Evolutionary conservation across 225 moss, liverwort and hornwort species (phyloP), one percentile per base, ranked within the genome.

Genomic region (Bryum argenteum): DNA sequence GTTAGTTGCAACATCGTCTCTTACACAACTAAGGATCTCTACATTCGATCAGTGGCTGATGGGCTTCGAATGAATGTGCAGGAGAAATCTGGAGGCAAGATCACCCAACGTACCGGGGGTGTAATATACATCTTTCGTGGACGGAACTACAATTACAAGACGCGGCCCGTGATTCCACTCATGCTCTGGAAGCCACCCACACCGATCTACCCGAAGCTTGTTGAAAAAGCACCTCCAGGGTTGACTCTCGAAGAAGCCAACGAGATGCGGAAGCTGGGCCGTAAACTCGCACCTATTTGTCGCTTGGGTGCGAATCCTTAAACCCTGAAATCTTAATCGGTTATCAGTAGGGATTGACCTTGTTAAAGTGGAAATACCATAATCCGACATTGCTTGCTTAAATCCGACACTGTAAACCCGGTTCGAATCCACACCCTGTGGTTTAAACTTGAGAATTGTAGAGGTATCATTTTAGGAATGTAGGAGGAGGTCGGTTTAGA

Each of bases 161-260:
- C 80, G 47, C 88, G 90, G 48, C 96, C 96, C 41, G 44, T 73
- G 43, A 83, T 93, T 69, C 91, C 93, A 16, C 72, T 96, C 6
- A 96, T 96, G 96, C 76, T 96, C 58, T 96, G 96, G 96, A 93
- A 93, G 78, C 96, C 96, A 76, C 93, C 93, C 42, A 16, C 93
- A 28, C 96, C 96, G 45, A 91, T 96, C 16, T 96, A 96, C 48
- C 96, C 96, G 17, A 89, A 88, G 75, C 93, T 96, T 22, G 59
- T 96, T 57, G 87, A 84, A 81, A 72, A 76, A 61, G 82, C 87
- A 73, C 93, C 96, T 77, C 83, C 84, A 67, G 96, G 90, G 71
- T 75, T 96, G 44, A 89, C 91, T 21, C 18, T 51, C 43, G 81
- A 91, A 52, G 90, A 93, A 72, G 87, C 89, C 18, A 80, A 67